A percentile compares a stretch with the other conserved stretches of the same genome.
Evolutionary conservation across 2,329 filamentous ascomycete species (phyloP).

Genomic region (Arthrocladium fulminans): DNA sequence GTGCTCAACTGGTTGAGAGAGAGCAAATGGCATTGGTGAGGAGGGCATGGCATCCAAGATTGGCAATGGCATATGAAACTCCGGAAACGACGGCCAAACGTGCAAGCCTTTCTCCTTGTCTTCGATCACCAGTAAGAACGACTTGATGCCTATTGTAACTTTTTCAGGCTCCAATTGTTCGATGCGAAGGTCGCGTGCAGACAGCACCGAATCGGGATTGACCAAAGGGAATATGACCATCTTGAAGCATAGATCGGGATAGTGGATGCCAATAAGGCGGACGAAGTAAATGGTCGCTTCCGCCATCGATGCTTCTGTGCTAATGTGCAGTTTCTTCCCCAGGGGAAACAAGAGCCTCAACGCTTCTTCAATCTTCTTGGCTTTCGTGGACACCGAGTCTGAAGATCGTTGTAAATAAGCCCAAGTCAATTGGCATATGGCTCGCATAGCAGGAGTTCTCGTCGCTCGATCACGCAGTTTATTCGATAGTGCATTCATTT

Average conservation of each 20-base stretch:
- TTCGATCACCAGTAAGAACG: slow-evolving; percentile 85
- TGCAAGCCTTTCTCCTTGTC: slow-evolving; percentile 80
- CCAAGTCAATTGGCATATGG: slow-evolving; percentile 85
- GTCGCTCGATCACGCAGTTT: slow-evolving; percentile 76
- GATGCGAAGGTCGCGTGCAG: slow-evolving; percentile 68
- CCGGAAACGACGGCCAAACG: slow-evolving; percentile 73
- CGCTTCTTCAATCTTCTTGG: slow-evolving; percentile 81
- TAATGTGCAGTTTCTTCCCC: slow-evolving; percentile 70
- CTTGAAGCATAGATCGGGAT: slow-evolving; percentile 87
- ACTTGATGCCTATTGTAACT: slow-evolving; percentile 93
- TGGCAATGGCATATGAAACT: slow-evolving; percentile 40
- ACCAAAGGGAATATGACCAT: slow-evolving; percentile 91
- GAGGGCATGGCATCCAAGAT: slow-evolving; percentile 30
- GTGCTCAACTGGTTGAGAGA: slow-evolving; percentile 18
- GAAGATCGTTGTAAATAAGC: slow-evolving; percentile 81
- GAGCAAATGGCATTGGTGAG: slow-evolving; percentile 30
- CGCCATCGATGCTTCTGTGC: slow-evolving; percentile 71
- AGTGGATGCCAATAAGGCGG: slow-evolving; percentile 84
- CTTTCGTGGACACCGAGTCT: slow-evolving; percentile 58
- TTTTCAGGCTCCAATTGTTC: slow-evolving; percentile 92
- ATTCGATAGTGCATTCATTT: slow-evolving; percentile 67
- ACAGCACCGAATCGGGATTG: slow-evolving; percentile 78
- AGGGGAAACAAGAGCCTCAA: slow-evolving; percentile 73
- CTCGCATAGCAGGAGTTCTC: slow-evolving; percentile 72
- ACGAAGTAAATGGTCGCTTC: slow-evolving; percentile 91